Evolutionary conservation across 306 rosid genomes (phyloP).

Genomic region (Quercus glauca): DNA sequence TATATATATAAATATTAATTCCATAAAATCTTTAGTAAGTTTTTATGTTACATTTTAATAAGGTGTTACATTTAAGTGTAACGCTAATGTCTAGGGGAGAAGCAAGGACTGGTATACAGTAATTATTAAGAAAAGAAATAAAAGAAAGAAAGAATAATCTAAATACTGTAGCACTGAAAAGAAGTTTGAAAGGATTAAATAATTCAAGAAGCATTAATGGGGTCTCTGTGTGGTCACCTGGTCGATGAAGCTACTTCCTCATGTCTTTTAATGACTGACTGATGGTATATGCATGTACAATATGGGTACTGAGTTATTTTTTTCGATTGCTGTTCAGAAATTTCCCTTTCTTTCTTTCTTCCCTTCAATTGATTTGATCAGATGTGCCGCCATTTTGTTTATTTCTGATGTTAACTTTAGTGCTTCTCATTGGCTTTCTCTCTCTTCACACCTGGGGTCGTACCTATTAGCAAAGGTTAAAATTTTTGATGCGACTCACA

Average conservation of each 20-base stretch:
- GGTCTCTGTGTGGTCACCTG: slow-evolving; percentile 40
- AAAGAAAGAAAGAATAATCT: neutral
- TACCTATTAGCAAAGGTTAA: slow-evolving; percentile 13
- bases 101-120: too few relatives aligned
- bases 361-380: slow-evolving; percentile 63
- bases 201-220: slow-evolving; percentile 32
- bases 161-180: slow-evolving; percentile 16
- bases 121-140: too few relatives aligned
- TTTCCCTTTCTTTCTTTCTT: slow-evolving; percentile 4
- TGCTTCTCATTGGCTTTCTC: slow-evolving; percentile 16
- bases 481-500: slow-evolving; percentile 31
- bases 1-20: neutral
- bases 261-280: slow-evolving; percentile 58
- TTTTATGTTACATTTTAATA: too few relatives aligned
- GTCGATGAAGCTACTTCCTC: slow-evolving; percentile 16
- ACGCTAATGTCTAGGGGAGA: too few relatives aligned
- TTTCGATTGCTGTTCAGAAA: slow-evolving; percentile 9
- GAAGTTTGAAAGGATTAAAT: slow-evolving; percentile 55
- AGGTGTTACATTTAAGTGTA: too few relatives aligned
- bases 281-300: slow-evolving; percentile 39
- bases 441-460: slow-evolving; percentile 21
- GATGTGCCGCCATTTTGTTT: slow-evolving; percentile 91
- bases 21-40: too few relatives aligned
- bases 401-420: slow-evolving; percentile 32
- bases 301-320: slow-evolving; percentile 22